phyloP scores from a whole-genome alignment of 2,329 filamentous ascomycete genomes.

The Paecilomyces sp. region DNA sequence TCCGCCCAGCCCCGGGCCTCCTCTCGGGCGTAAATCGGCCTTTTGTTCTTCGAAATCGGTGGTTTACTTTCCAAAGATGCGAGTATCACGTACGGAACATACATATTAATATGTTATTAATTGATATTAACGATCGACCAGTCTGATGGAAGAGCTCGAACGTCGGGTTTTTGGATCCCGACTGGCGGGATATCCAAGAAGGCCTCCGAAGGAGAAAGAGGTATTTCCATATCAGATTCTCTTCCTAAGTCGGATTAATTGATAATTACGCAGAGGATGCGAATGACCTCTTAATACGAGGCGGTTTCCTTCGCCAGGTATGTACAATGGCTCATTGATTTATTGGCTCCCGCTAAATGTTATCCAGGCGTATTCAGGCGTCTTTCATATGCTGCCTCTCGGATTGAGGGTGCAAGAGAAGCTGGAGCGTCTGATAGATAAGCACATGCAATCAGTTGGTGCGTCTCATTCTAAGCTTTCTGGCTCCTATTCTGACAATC shows the following conservation, averaged over 20 bases:
- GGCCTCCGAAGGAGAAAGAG: constrained; percentile 43
- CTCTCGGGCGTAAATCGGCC: constrained; percentile 16
- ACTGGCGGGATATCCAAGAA: constrained; percentile 59
- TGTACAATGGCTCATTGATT: constrained; percentile 11
- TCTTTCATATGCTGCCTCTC: constrained; percentile 87
- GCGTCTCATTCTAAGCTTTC: constrained; percentile 10
- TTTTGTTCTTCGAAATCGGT: constrained; percentile 14
- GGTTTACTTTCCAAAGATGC: constrained; percentile 13
- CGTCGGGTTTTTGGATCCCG: constrained; percentile 75
- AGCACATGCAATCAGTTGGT: constrained; percentile 76
- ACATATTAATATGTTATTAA: not conserved
- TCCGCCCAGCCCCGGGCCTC: constrained; percentile 17
- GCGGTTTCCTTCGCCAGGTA: constrained; percentile 68
- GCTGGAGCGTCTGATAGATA: constrained; percentile 76
- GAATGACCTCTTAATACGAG: constrained; percentile 60
- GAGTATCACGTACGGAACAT: constrained; percentile 28
- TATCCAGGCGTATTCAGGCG: constrained; percentile 68
- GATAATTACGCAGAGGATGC: constrained; percentile 42
- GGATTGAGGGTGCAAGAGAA: constrained; percentile 85
- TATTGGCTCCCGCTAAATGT: not conserved
- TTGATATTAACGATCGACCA: constrained; percentile 16
- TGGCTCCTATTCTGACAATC: constrained; percentile 2
- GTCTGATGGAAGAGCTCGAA: constrained; percentile 51
- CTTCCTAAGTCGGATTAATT: not conserved
- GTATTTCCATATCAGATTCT: constrained; percentile 10